These are phyloP conservation scores for Babesia bigemina DNA, from an alignment of 169 alveolate species.

Conservation along the genomic window DNA sequence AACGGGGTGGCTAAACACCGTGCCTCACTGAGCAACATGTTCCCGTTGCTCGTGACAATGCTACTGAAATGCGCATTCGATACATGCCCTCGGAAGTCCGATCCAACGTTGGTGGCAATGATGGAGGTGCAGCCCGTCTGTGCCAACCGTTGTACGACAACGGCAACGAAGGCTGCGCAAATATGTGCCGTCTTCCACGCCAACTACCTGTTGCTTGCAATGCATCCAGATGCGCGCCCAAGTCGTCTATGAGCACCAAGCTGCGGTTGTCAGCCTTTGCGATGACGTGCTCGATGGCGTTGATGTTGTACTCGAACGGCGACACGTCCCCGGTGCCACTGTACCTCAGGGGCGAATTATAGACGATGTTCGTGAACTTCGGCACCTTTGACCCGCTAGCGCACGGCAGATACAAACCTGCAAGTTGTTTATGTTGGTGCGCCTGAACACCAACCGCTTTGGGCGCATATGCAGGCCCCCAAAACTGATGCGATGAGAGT, in stretches of 20 bases:
- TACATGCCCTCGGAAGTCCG: background rate
- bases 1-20: background rate
- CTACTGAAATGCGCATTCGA: background rate
- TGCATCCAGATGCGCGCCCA: conserved; percentile 10
- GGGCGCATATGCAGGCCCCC: conserved; percentile 10
- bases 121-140: conserved; percentile 7
- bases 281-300: conserved; percentile 1
- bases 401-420: conserved; percentile 37
- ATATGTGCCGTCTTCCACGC: background rate
- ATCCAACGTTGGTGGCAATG: conserved; percentile 4
- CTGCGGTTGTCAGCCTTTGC: background rate
- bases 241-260: conserved; percentile 13
- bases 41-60: background rate
- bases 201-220: conserved; percentile 12
- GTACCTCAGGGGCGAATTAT: background rate
- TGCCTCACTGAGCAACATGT: background rate
- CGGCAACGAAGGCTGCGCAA: conserved; percentile 11
- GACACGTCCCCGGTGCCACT: background rate
- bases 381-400: conserved; percentile 20
- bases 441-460: conserved; percentile 2
- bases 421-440: background rate
- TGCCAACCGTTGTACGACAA: background rate
- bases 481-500: conserved; percentile 16
- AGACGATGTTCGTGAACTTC: conserved; percentile 1
- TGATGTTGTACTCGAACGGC: background rate